Evolutionary conservation across 208 protist genomes (phyloP).

Genomic region (Crithidia thermophila): DNA sequence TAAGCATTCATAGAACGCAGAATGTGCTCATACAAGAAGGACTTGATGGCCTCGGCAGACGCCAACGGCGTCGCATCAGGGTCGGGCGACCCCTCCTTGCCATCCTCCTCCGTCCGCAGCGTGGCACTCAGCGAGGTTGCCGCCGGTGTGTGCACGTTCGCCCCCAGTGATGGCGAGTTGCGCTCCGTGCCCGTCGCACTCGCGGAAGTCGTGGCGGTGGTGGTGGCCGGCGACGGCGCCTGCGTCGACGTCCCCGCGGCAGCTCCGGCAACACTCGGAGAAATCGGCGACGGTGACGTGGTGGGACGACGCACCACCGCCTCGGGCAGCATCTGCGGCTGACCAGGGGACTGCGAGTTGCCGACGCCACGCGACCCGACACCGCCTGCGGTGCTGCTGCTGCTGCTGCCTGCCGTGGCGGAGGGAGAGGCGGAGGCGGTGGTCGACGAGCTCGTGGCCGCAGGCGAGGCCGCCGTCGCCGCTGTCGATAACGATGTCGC

Average conservation of each 20-base stretch:
- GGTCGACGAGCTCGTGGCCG: background rate
- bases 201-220: background rate
- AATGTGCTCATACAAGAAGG: constrained; percentile 55
- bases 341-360: constrained; percentile 11
- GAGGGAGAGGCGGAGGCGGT: background rate
- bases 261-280: background rate
- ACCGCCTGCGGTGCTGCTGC: background rate
- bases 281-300: constrained; percentile 13
- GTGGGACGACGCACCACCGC: constrained; percentile 11
- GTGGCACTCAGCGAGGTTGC: constrained; percentile 33
- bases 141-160: constrained; percentile 13
- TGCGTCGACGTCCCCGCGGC: background rate
- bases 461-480: background rate
- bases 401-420: constrained; percentile 4
- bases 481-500: background rate
- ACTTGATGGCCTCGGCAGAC: constrained; percentile 43
- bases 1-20: constrained; percentile 24
- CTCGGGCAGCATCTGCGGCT: constrained; percentile 15
- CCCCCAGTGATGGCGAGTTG: constrained; percentile 21
- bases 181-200: background rate
- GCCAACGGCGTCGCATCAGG: constrained; percentile 37
- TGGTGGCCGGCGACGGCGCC: background rate
- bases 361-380: background rate
- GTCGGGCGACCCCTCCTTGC: constrained; percentile 35
- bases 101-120: constrained; percentile 19